Evolutionary conservation across 306 rosid species (phyloP).

Genomic region (Cucurbita argyrosperma): DNA sequence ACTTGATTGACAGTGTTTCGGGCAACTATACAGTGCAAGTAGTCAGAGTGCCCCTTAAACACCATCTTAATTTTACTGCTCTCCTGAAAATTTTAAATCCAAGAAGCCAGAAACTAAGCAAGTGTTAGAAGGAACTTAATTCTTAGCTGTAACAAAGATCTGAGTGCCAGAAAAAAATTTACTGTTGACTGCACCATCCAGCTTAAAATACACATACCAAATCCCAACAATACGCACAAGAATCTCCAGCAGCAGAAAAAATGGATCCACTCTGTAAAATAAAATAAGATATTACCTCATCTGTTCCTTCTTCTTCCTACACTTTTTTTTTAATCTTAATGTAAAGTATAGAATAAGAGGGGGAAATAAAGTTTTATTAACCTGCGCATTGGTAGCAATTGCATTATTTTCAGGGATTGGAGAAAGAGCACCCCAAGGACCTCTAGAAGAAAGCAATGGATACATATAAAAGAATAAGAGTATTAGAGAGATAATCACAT

Average conservation of each 20-base stretch:
- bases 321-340: background rate
- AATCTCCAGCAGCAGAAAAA: constrained; percentile 82
- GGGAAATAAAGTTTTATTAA: constrained; percentile 1
- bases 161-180: background rate
- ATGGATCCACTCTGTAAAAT: constrained; percentile 61
- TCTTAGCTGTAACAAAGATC: background rate
- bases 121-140: background rate
- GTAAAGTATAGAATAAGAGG: background rate
- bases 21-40: constrained; percentile 75
- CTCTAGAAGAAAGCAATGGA: constrained; percentile 39
- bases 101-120: background rate
- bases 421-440: constrained; percentile 97
- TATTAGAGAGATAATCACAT: background rate
- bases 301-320: background rate
- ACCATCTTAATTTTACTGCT: constrained; percentile 57
- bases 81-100: constrained; percentile 34
- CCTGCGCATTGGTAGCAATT: constrained; percentile 60
- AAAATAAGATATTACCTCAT: constrained; percentile 8
- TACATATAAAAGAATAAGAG: constrained; percentile 5
- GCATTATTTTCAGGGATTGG: constrained; percentile 96
- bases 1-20: constrained; percentile 81
- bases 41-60: constrained; percentile 78
- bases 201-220: constrained; percentile 64
- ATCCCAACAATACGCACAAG: constrained; percentile 96
- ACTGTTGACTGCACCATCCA: constrained; percentile 13